Conservation (phyloP, 2,329 filamentous ascomycete species). For the Botrytis cinerea region DNA sequence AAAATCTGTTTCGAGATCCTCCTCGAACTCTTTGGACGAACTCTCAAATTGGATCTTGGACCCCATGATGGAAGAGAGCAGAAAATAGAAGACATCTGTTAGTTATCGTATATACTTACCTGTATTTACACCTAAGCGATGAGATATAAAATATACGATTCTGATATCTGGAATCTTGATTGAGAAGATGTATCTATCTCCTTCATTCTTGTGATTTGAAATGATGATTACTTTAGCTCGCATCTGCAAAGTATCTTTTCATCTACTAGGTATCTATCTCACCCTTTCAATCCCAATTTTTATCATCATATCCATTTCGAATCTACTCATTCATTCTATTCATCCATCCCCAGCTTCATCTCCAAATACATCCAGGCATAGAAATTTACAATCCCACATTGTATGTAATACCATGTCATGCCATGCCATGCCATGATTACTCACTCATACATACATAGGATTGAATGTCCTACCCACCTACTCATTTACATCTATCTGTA, state of each 20-base stretch:
- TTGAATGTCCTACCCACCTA: too few species aligned
- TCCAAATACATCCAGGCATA: too few species aligned
- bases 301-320: not conserved
- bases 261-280: not conserved
- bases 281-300: not conserved
- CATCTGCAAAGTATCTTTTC: not conserved
- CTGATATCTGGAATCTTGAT: not conserved
- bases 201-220: not conserved
- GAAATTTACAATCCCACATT: too few species aligned
- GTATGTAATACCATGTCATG: too few species aligned
- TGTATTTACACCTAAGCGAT: not conserved
- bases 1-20: slow-evolving; percentile 91
- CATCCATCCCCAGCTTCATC: too few species aligned
- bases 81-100: slow-evolving; percentile 74
- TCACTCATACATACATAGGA: too few species aligned
- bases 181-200: fast-evolving
- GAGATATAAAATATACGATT: not conserved
- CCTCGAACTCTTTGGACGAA: slow-evolving; percentile 79
- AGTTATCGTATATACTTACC: slow-evolving; percentile 22
- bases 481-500: not conserved
- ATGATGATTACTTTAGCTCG: not conserved
- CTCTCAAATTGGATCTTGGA: slow-evolving; percentile 77
- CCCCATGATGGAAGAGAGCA: slow-evolving; percentile 60
- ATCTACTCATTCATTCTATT: too few species aligned
- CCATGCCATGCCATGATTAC: too few species aligned